A percentile compares a stretch with the other conserved stretches of the same genome.
Conservation (phyloP, 805 yeast species). For the Candida ficus region DNA sequence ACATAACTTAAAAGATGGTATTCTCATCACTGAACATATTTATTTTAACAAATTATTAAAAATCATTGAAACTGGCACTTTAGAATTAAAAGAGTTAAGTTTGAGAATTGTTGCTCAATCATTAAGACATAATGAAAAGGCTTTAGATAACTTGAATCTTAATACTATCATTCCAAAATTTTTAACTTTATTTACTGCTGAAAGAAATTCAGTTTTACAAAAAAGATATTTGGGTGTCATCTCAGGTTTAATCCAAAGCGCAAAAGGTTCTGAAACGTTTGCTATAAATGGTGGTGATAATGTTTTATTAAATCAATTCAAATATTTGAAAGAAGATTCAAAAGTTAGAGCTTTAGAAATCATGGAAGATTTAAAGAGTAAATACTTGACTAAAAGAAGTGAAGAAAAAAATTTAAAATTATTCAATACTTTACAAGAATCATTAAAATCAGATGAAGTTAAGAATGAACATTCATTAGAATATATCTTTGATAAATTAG, state of each 20-base stretch:
- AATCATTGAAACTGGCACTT: conserved; percentile 14
- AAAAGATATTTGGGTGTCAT: conserved; percentile 49
- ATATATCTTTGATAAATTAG: conserved; percentile 35
- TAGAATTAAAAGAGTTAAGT: conserved; percentile 41
- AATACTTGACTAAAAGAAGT: conserved; percentile 10
- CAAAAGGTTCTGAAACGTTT: conserved; percentile 28
- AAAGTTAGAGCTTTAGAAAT: conserved; percentile 40
- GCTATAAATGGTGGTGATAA: conserved; percentile 16
- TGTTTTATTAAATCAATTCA: conserved; percentile 23
- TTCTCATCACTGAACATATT: conserved; percentile 33
- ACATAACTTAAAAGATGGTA: conserved; percentile 63
- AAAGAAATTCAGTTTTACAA: conserved; percentile 32
- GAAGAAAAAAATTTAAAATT: conserved; percentile 10
- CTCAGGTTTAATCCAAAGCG: conserved; percentile 37
- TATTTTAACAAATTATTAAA: conserved; percentile 29
- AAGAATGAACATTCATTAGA: conserved; percentile 38
- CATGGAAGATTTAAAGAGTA: conserved; percentile 37
- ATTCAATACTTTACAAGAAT: conserved; percentile 16
- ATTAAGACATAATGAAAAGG: conserved; percentile 69
- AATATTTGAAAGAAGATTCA: conserved; percentile 19
- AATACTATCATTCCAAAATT: conserved; percentile 9
- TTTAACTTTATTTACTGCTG: conserved; percentile 7
- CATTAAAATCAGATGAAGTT: conserved; percentile 22
- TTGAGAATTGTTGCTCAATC: conserved; percentile 61
- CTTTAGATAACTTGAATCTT: conserved; percentile 34